These are phyloP conservation scores for Neofusicoccum umdonicola DNA, from an alignment of 2,329 filamentous ascomycete genomes.

Conservation along the genomic window DNA sequence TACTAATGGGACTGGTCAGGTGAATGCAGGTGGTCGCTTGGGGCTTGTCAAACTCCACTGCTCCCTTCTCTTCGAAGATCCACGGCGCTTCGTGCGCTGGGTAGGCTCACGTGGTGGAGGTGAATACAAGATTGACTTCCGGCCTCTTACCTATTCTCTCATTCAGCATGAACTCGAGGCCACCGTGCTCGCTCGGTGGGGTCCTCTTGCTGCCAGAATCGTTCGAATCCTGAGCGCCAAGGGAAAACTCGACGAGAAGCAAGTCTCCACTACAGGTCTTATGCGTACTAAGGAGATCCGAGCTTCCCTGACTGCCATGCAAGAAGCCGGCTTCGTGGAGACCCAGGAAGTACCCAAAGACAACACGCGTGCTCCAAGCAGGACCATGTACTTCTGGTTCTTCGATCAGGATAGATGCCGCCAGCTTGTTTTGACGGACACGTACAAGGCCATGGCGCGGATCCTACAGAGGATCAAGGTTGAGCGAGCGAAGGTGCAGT, in stretches of 20 bases:
- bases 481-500: conserved; percentile 68
- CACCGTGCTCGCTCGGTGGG: conserved; percentile 65
- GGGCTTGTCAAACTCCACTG: conserved; percentile 66
- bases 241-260: conserved; percentile 93
- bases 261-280: conserved; percentile 74
- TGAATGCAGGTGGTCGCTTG: conserved; percentile 23
- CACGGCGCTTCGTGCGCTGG: conserved; percentile 66
- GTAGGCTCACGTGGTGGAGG: conserved; percentile 62
- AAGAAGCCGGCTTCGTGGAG: conserved; percentile 81
- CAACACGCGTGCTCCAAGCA: conserved; percentile 73
- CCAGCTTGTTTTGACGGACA: conserved; percentile 70
- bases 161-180: conserved; percentile 78
- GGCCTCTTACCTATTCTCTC: conserved; percentile 66
- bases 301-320: conserved; percentile 78
- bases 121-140: conserved; percentile 83
- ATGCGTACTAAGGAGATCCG: conserved; percentile 85
- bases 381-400: conserved; percentile 89
- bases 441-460: conserved; percentile 87
- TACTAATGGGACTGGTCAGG: neutral
- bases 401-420: conserved; percentile 75
- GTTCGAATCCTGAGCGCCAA: conserved; percentile 80
- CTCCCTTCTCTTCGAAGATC: conserved; percentile 68
- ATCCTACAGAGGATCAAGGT: conserved; percentile 76
- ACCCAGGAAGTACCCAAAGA: conserved; percentile 94
- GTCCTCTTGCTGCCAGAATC: conserved; percentile 74